These are phyloP conservation scores for Aspergillus conjunctus DNA, from an alignment of 495 filamentous ascomycete genomes.

Conservation along the genomic window DNA sequence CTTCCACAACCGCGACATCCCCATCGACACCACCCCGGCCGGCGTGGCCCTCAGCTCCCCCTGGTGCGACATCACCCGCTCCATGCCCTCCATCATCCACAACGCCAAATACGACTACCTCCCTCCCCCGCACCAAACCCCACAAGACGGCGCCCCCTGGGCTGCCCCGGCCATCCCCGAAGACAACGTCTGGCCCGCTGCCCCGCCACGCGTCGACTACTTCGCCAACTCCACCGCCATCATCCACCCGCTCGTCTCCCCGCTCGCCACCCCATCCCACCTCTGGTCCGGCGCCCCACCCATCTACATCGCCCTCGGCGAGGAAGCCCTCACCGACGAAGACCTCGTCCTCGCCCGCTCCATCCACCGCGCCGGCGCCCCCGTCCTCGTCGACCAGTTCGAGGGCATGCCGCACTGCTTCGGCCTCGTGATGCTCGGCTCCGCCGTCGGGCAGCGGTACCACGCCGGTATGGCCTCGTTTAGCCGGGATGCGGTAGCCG, in stretches of 20 bases:
- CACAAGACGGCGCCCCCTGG: constrained; percentile 23
- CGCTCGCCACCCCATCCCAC: constrained; percentile 56
- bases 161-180: constrained; percentile 39
- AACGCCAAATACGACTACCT: constrained; percentile 79
- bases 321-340: constrained; percentile 81
- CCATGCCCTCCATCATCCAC: constrained; percentile 64
- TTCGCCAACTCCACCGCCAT: constrained; percentile 66
- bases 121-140: constrained; percentile 47
- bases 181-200: constrained; percentile 70
- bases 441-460: constrained; percentile 51
- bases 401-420: constrained; percentile 93
- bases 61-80: constrained; percentile 78
- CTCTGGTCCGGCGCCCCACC: constrained; percentile 72
- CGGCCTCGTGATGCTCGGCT: constrained; percentile 59
- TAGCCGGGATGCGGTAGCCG: constrained; percentile 42
- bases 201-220: constrained; percentile 67
- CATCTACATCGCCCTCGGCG: constrained; percentile 70
- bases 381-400: constrained; percentile 71
- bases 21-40: constrained; percentile 67
- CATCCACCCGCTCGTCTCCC: constrained; percentile 74
- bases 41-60: constrained; percentile 66
- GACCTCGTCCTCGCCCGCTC: constrained; percentile 60
- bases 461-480: constrained; percentile 62
- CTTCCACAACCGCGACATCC: constrained; percentile 68
- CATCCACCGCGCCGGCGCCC: constrained; percentile 61